phyloP scores from a whole-genome alignment of 2,329 filamentous ascomycete species.

The Penicillium capsulatum region DNA sequence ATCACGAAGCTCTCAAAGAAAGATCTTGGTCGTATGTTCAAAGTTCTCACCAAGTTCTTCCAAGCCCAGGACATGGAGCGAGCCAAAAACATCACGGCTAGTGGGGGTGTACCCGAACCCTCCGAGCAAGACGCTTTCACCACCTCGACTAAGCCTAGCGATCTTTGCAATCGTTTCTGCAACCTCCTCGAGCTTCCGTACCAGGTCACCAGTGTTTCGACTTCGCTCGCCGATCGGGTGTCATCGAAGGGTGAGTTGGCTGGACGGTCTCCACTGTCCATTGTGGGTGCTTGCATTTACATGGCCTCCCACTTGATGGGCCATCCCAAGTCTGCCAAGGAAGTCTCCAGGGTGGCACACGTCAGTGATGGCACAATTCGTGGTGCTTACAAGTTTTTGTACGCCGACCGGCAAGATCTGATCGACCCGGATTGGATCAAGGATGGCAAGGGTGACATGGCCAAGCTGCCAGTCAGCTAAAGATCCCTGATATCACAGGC shows the following conservation, averaged over 20 bases:
- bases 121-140: slow-evolving; percentile 66
- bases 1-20: slow-evolving; percentile 94
- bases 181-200: slow-evolving; percentile 73
- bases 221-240: slow-evolving; percentile 72
- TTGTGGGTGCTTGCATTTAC: slow-evolving; percentile 93
- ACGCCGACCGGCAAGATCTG: slow-evolving; percentile 66
- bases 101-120: slow-evolving; percentile 49
- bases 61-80: slow-evolving; percentile 64
- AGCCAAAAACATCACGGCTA: slow-evolving; percentile 46
- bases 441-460: slow-evolving; percentile 65
- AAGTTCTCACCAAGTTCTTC: slow-evolving; percentile 83
- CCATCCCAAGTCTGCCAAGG: slow-evolving; percentile 72
- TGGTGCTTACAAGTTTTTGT: slow-evolving; percentile 87
- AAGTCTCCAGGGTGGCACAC: slow-evolving; percentile 77
- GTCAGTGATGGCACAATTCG: slow-evolving; percentile 97
- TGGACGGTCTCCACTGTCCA: slow-evolving; percentile 87
- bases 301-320: slow-evolving; percentile 87
- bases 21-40: slow-evolving; percentile 95
- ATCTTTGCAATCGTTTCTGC: slow-evolving; percentile 87
- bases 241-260: slow-evolving; percentile 75
- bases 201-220: slow-evolving; percentile 73
- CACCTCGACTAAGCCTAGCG: slow-evolving; percentile 71
- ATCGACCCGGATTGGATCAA: slow-evolving; percentile 72
- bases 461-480: slow-evolving; percentile 60
- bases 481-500: neutral